Evolutionary conservation across 306 rosid species (phyloP).

Genomic region (Pueraria montana): DNA sequence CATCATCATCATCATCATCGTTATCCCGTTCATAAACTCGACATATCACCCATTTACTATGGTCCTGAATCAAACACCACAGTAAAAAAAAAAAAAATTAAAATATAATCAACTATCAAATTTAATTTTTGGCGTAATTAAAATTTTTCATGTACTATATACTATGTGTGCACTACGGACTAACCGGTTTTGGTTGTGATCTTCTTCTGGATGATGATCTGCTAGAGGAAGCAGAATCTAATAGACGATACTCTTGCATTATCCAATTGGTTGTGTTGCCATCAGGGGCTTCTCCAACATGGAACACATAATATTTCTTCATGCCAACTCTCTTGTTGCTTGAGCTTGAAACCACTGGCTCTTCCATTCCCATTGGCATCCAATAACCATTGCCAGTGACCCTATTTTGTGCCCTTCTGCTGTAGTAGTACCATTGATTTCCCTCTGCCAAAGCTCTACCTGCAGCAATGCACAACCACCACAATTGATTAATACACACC

Average conservation of each 20-base stretch:
- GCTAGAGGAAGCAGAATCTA: constrained; percentile 60
- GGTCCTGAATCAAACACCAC: constrained; percentile 58
- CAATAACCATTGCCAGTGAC: constrained; percentile 76
- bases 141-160: background rate
- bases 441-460: constrained; percentile 93
- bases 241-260: constrained; percentile 88
- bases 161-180: constrained; percentile 12
- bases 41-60: constrained; percentile 82
- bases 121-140: constrained; percentile 6
- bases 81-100: background rate
- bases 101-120: background rate
- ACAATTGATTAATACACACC: constrained; percentile 12
- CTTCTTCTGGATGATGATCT: constrained; percentile 74
- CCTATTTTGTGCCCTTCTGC: constrained; percentile 78
- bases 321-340: constrained; percentile 70
- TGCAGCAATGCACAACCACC: constrained; percentile 42
- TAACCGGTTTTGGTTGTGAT: constrained; percentile 68
- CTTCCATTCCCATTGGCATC: constrained; percentile 79
- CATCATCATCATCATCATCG: constrained; percentile 30
- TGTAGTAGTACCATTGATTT: constrained; percentile 89
- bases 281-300: constrained; percentile 66
- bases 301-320: constrained; percentile 74
- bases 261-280: constrained; percentile 82
- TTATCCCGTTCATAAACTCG: constrained; percentile 72
- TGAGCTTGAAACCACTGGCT: constrained; percentile 61